These are phyloP conservation scores for Trichosporon faecale DNA, from an alignment of 1,284 basidiomycete genomes.

Conservation along the genomic window DNA sequence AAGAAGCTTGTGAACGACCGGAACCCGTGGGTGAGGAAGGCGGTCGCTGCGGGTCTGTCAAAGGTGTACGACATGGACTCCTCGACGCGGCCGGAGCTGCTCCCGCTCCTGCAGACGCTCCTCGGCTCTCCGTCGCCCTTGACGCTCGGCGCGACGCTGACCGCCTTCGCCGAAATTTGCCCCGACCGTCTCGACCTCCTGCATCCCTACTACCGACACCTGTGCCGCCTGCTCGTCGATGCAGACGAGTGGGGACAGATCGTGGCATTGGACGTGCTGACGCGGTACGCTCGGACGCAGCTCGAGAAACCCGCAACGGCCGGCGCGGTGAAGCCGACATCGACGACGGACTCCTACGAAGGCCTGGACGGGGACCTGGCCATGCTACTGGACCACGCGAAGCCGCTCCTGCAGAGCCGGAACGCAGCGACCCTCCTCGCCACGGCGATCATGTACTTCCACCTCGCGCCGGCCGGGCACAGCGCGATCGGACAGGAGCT, in stretches of 20 bases:
- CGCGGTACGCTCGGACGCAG: conserved; percentile 80
- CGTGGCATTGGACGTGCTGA: conserved; percentile 65
- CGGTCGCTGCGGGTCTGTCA: conserved; percentile 81
- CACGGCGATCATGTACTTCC: conserved; percentile 68
- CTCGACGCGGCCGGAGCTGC: conserved; percentile 66
- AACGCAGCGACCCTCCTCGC: conserved; percentile 83
- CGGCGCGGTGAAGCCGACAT: conserved; percentile 13
- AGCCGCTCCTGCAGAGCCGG: conserved; percentile 74
- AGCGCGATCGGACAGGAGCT: conserved; percentile 37
- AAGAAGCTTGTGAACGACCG: conserved; percentile 85
- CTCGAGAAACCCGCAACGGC: conserved; percentile 63
- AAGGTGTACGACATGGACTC: conserved; percentile 78
- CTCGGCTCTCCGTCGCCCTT: conserved; percentile 81
- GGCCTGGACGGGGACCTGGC: conserved; percentile 68
- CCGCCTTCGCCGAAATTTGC: conserved; percentile 79
- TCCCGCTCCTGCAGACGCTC: conserved; percentile 69
- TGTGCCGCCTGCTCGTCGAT: conserved; percentile 80
- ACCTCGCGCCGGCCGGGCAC: conserved; percentile 60
- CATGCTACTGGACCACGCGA: conserved; percentile 67
- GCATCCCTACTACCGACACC: conserved; percentile 80
- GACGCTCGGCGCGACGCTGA: conserved; percentile 78
- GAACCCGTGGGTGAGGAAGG: conserved; percentile 90
- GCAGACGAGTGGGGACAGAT: conserved; percentile 96
- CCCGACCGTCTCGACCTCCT: conserved; percentile 79
- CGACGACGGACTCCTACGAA: conserved; percentile 53